These are phyloP conservation scores for Fragosphaeria purpurea DNA, from an alignment of 2,329 filamentous ascomycete genomes.

Conservation along the genomic window DNA sequence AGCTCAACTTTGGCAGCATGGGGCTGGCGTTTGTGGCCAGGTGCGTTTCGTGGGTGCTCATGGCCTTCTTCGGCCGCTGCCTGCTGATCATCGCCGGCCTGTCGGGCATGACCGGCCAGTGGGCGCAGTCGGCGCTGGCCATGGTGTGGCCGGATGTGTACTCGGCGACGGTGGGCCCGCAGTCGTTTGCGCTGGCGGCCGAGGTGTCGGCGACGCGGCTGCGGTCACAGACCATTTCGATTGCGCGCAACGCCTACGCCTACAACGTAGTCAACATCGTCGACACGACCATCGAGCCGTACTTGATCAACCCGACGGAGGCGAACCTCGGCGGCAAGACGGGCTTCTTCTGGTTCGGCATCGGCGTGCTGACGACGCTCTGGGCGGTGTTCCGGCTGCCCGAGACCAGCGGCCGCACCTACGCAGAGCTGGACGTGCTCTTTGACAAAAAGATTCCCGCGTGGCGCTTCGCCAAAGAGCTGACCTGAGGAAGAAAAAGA, in stretches of 20 bases:
- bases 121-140: slow-evolving; percentile 29
- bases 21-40: slow-evolving; percentile 34
- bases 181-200: slow-evolving; percentile 36
- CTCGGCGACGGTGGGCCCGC: slow-evolving; percentile 28
- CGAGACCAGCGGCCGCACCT: slow-evolving; percentile 1
- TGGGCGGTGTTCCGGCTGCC: slow-evolving; percentile 4
- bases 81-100: slow-evolving; percentile 33
- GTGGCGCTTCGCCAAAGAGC: no score
- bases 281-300: slow-evolving; percentile 27
- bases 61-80: slow-evolving; percentile 31
- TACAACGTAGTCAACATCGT: slow-evolving; percentile 36
- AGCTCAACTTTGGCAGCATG: slow-evolving; percentile 30
- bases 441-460: neutral
- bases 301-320: slow-evolving; percentile 25
- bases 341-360: slow-evolving; percentile 33
- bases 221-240: slow-evolving; percentile 33
- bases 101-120: slow-evolving; percentile 24
- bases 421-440: slow-evolving; percentile 3
- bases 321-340: slow-evolving; percentile 31
- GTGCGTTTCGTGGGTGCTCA: slow-evolving; percentile 33
- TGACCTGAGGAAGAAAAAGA: no score
- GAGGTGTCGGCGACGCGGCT: slow-evolving; percentile 39
- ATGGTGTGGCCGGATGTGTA: slow-evolving; percentile 28
- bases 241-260: slow-evolving; percentile 32
- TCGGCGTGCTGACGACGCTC: slow-evolving; percentile 27